phyloP scores from a whole-genome alignment of 2,329 filamentous ascomycete species.

The Dactylonectria macrodidyma region DNA sequence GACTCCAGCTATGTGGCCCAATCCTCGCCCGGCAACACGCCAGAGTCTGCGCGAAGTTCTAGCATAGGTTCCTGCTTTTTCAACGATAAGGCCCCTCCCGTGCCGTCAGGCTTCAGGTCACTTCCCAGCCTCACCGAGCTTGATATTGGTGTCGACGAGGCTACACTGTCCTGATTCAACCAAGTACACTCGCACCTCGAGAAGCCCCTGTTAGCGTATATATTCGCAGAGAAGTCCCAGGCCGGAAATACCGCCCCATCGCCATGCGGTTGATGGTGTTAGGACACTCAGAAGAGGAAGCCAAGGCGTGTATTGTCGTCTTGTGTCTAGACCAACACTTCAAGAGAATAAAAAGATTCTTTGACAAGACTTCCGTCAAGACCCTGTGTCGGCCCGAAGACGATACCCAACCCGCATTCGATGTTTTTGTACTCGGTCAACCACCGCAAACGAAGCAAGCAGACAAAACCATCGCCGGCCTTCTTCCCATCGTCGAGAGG shows the following conservation, averaged over 20 bases:
- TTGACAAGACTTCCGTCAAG: background rate
- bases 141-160: background rate
- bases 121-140: too few relatives aligned
- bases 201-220: constrained; percentile 11
- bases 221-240: background rate
- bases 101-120: too few relatives aligned
- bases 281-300: constrained; percentile 1
- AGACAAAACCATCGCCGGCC: constrained; percentile 1
- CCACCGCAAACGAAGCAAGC: background rate
- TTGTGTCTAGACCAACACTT: constrained; percentile 8
- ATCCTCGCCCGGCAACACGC: too few relatives aligned
- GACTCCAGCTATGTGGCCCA: too few relatives aligned
- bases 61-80: too few relatives aligned
- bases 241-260: constrained; percentile 8
- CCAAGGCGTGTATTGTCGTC: constrained; percentile 15
- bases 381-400: constrained; percentile 2
- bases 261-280: constrained; percentile 16
- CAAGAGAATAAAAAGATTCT: constrained; percentile 5
- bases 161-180: constrained; percentile 3
- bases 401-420: background rate
- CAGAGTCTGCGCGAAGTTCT: too few relatives aligned
- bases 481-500: background rate
- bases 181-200: background rate
- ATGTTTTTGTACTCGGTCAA: constrained; percentile 4
- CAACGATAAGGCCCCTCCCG: too few relatives aligned